Base-by-base conservation (phyloP, 495 filamentous ascomycete species). In the Pyronema omphalodes region DNA sequence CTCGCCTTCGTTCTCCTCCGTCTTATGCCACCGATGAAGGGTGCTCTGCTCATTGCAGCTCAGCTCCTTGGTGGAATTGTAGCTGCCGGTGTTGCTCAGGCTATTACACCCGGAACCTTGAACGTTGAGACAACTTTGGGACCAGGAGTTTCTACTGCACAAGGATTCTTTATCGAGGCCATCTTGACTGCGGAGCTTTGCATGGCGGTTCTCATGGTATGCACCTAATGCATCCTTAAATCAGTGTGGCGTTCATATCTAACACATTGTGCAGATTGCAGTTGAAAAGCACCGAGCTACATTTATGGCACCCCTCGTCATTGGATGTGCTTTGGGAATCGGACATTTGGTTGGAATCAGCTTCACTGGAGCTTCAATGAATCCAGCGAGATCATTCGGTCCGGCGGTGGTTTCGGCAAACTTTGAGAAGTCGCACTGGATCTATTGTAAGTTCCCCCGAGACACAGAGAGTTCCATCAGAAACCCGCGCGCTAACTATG, bases 101-200 rank as follows among this genome's bases (percentile, higher is more conserved):
- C 44, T 5, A 44, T 65, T 15, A 15, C 59, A 1, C 62, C 62
- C 7, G 58, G 56, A n/a, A 67, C 70, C 0, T 67, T 80, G 17
- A 63, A 63, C 37, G 74, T 76, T 34, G 48, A 60, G 3, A 75
- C 73, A 8, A 68, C 60, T 18, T 62, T 74, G 3, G 59, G 58
- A 8, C 4, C 17, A 7, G 52, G 40, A 29, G 41, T 46, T 7
- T 45, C 14, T 19, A 40, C 36, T 18, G 71, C 70, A 0, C 81
- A 84, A 58, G 84, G 84, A 4, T 67, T 87, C 11, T 76, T 76
- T 55, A 85, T 91, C 54, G 86, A 91, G 67, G 74, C 83, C 70
- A 81, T 93, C 57, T 72, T 89, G 9, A 91, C 86, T 0, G 75
- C 81, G 1, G 75, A 86, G 65, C 68, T 93, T 34, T 77, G 88